Evolutionary conservation across 306 rosid genomes (phyloP).

Genomic region (Luffa acutangula): DNA sequence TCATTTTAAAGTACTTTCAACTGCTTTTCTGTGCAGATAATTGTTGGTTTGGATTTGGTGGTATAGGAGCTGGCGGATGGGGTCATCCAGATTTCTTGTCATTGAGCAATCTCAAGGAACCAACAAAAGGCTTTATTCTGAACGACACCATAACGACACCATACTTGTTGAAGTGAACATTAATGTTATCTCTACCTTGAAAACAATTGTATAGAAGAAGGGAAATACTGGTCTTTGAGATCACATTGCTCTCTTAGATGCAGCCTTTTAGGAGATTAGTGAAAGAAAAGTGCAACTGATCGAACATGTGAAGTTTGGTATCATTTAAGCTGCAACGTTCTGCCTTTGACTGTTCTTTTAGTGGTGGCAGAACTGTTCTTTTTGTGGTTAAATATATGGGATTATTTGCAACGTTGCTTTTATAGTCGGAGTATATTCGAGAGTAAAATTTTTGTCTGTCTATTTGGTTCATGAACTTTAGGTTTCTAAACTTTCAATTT

Average conservation of each 20-base stretch:
- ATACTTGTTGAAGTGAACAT: background rate
- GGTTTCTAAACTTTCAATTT: too few relatives aligned
- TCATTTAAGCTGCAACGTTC: background rate
- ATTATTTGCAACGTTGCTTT: background rate
- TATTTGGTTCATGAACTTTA: too few relatives aligned
- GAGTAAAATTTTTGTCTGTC: background rate
- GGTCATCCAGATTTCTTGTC: background rate
- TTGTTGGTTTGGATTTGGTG: background rate
- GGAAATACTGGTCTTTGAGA: background rate
- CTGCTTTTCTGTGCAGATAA: background rate
- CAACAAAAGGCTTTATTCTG: background rate
- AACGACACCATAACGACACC: too few relatives aligned
- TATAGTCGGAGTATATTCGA: background rate
- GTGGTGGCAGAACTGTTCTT: too few relatives aligned
- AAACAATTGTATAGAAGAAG: background rate
- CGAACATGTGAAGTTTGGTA: too few relatives aligned
- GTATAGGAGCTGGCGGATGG: background rate
- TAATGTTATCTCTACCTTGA: background rate
- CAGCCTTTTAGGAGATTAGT: background rate
- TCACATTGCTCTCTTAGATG: background rate
- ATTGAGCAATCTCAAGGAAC: background rate
- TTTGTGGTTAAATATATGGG: background rate
- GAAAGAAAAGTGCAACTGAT: too few relatives aligned
- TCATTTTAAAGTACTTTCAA: too few relatives aligned
- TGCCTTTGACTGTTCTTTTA: background rate